Conservation (phyloP, 1,284 basidiomycete genomes). For the Anthracocystis setariae region DNA sequence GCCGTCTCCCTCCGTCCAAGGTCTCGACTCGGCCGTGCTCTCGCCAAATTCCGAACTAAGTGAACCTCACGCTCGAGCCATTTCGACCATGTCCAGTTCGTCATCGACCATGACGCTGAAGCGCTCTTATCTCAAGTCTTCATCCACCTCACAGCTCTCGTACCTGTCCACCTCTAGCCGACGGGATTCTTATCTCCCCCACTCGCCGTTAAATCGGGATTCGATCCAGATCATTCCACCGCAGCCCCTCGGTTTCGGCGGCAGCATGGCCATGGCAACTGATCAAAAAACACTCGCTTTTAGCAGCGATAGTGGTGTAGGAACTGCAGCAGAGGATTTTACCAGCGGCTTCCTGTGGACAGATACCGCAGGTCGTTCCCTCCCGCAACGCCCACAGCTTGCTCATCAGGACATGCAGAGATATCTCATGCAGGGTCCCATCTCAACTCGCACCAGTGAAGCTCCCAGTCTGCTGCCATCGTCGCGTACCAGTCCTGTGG, state of each 20-base stretch:
- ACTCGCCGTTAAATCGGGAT: conserved; percentile 56
- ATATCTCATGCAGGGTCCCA: conserved; percentile 31
- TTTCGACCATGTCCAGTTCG: conserved; percentile 40
- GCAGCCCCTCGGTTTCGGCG: conserved; percentile 60
- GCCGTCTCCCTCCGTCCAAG: conserved; percentile 28
- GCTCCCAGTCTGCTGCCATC: conserved; percentile 18
- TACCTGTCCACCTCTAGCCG: conserved; percentile 23
- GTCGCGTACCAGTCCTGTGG: conserved; percentile 14
- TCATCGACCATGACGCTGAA: conserved; percentile 56
- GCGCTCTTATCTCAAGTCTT: conserved; percentile 41
- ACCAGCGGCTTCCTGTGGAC: conserved; percentile 49
- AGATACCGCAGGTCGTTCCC: not conserved
- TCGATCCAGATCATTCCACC: conserved; percentile 59
- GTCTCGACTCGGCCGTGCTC: conserved; percentile 28
- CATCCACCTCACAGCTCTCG: conserved; percentile 37
- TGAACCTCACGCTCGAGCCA: conserved; percentile 30
- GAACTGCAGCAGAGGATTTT: conserved; percentile 46
- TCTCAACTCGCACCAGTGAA: conserved; percentile 24
- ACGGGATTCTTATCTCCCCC: conserved; percentile 57
- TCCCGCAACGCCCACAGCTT: conserved; percentile 9
- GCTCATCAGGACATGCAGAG: conserved; percentile 24
- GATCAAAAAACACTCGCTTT: conserved; percentile 61
- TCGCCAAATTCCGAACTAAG: conserved; percentile 33
- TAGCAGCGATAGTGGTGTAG: conserved; percentile 51
- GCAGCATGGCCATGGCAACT: conserved; percentile 49